phyloP scores from a whole-genome alignment of 768 basidiomycete genomes.

The Rhodotorula kratochvilovae region DNA sequence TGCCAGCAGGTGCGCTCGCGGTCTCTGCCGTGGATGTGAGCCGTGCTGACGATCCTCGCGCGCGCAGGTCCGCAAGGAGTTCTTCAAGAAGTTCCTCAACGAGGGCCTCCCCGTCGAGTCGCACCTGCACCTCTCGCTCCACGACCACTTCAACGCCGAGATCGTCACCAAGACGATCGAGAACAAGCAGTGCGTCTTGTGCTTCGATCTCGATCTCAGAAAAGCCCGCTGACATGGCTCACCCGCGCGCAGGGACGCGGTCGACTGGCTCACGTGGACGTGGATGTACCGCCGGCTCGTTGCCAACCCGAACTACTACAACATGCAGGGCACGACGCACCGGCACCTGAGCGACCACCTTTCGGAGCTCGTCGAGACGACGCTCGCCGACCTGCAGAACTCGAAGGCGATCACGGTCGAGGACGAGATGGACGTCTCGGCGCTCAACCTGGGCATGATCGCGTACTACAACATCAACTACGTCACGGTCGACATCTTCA shows the following conservation, averaged over 20 bases:
- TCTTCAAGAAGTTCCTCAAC: conserved; percentile 95
- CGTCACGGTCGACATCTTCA: conserved; percentile 83
- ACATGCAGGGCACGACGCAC: conserved; percentile 75
- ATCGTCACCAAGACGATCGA: conserved; percentile 98
- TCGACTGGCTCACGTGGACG: conserved; percentile 97
- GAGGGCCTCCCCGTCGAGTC: conserved; percentile 98
- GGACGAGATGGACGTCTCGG: conserved; percentile 49
- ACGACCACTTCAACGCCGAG: conserved; percentile 97
- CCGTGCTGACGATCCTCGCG: too few species aligned
- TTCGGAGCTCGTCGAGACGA: conserved; percentile 91
- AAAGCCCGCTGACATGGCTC: not conserved
- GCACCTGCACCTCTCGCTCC: conserved; percentile 79
- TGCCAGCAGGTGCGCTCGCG: conserved; percentile 57
- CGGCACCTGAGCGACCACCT: conserved; percentile 92
- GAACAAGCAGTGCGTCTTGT: conserved; percentile 77
- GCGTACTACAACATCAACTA: conserved; percentile 90
- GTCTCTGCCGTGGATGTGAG: too few species aligned
- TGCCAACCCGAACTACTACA: conserved; percentile 94
- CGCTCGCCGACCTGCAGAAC: conserved; percentile 80
- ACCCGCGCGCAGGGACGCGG: conserved; percentile 43
- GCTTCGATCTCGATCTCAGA: not conserved
- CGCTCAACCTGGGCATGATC: conserved; percentile 96
- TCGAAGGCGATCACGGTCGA: conserved; percentile 91
- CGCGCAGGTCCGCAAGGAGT: conserved; percentile 85
- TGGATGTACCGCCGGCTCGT: conserved; percentile 87